phyloP scores from a whole-genome alignment of 805 yeast genomes.

The Barnettozyma pratensis region DNA sequence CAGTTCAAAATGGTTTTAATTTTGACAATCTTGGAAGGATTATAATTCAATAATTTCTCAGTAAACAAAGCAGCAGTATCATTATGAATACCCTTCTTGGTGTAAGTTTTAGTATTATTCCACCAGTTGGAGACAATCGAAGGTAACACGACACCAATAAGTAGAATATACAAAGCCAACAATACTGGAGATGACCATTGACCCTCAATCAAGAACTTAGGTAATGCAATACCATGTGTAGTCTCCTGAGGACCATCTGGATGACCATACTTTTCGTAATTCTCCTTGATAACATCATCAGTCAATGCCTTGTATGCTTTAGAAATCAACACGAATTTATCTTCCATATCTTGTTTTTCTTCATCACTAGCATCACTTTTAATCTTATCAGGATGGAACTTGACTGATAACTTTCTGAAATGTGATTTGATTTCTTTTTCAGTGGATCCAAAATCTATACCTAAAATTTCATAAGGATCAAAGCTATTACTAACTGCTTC shows the following conservation, averaged over 20 bases:
- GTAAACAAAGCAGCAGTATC: constrained; percentile 79
- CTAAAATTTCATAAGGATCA: constrained; percentile 89
- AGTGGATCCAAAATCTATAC: constrained; percentile 58
- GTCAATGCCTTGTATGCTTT: constrained; percentile 95
- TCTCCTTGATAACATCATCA: constrained; percentile 78
- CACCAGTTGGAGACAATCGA: constrained; percentile 85
- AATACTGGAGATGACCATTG: constrained; percentile 57
- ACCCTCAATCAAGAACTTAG: constrained; percentile 85
- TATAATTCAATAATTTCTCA: constrained; percentile 65
- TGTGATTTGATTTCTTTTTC: constrained; percentile 77
- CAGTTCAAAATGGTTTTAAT: constrained; percentile 52
- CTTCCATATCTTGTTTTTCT: constrained; percentile 58
- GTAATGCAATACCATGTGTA: constrained; percentile 91
- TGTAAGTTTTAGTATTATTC: constrained; percentile 72
- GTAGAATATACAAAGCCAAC: constrained; percentile 56
- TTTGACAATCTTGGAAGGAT: constrained; percentile 60
- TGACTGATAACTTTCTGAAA: constrained; percentile 81
- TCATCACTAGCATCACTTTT: constrained; percentile 47
- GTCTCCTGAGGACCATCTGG: constrained; percentile 96
- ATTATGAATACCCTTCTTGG: constrained; percentile 77
- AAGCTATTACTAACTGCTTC: constrained; percentile 48
- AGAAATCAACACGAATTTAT: constrained; percentile 71
- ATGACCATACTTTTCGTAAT: constrained; percentile 84
- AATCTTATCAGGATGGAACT: constrained; percentile 91
- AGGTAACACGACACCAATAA: constrained; percentile 80